These are phyloP conservation scores for Pythium graminicola DNA, from an alignment of 352 stramenopile genomes.

Conservation along the genomic window DNA sequence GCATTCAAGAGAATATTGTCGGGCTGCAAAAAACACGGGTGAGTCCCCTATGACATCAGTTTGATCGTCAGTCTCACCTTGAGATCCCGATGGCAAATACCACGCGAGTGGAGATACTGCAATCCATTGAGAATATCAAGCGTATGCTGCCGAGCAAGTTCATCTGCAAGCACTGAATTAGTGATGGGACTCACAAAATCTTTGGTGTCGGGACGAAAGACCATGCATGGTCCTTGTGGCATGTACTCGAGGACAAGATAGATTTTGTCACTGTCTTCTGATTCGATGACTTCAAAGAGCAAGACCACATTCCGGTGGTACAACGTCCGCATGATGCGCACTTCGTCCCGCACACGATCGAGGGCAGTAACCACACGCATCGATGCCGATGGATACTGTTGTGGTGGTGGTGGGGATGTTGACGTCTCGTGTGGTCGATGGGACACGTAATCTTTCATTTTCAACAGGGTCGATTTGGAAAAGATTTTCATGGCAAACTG, in stretches of 20 bases:
- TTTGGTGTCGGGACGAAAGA: constrained; percentile 56
- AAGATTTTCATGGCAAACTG: constrained; percentile 84
- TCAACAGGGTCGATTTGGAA: constrained; percentile 64
- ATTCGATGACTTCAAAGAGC: constrained; percentile 88
- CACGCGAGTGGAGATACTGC: constrained; percentile 63
- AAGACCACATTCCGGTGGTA: constrained; percentile 89
- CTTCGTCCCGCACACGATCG: constrained; percentile 76
- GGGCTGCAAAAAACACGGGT: constrained; percentile 30
- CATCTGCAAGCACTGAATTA: constrained; percentile 43
- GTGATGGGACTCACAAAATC: constrained; percentile 68
- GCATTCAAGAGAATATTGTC: constrained; percentile 85
- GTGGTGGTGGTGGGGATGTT: neutral
- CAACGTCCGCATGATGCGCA: constrained; percentile 81
- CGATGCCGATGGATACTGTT: neutral
- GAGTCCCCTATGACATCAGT: neutral
- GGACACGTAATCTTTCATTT: constrained; percentile 78
- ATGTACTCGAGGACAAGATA: constrained; percentile 88
- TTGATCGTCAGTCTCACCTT: constrained; percentile 60
- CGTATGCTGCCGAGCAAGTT: constrained; percentile 54
- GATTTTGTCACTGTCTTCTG: constrained; percentile 65
- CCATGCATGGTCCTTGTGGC: constrained; percentile 72
- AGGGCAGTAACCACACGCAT: constrained; percentile 78
- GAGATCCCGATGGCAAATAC: constrained; percentile 85
- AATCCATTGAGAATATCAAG: constrained; percentile 74
- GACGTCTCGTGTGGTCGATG: neutral